Conservation (phyloP, 2,329 filamentous ascomycete species). For the Sclerotinia subarctica region DNA sequence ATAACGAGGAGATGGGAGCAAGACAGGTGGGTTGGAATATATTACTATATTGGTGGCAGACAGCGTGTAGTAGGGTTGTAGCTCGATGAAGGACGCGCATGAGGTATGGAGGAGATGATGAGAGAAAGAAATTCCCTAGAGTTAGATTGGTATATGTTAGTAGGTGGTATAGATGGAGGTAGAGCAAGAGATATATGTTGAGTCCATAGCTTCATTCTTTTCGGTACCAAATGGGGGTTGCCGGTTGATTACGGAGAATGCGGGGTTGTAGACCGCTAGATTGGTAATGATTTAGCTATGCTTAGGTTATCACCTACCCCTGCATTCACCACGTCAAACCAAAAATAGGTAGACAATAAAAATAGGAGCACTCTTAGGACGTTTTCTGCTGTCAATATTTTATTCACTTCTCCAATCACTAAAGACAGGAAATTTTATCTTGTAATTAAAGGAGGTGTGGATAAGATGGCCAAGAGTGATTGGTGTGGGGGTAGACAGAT, state of each 20-base stretch:
- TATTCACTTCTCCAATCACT: too few relatives aligned
- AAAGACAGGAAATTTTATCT: too few relatives aligned
- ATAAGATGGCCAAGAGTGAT: too few relatives aligned
- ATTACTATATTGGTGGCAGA: constrained; percentile 17
- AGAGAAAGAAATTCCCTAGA: neutral
- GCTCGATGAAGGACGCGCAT: constrained; percentile 5
- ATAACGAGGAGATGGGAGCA: neutral
- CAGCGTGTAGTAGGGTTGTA: neutral
- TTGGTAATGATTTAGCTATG: constrained; percentile 9
- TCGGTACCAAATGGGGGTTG: neutral
- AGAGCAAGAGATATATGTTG: constrained; percentile 3
- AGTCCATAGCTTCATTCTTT: neutral
- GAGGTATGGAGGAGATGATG: neutral
- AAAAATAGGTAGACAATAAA: too few relatives aligned
- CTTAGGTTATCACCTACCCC: neutral
- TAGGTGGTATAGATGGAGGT: neutral
- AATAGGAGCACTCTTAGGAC: too few relatives aligned
- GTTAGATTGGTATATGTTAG: neutral
- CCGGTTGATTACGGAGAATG: neutral
- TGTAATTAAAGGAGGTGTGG: too few relatives aligned
- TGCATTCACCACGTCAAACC: neutral
- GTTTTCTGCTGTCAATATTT: too few relatives aligned
- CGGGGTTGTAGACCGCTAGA: neutral
- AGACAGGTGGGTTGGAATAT: constrained; percentile 13
- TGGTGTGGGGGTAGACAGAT: too few relatives aligned